Evolutionary conservation across 2,329 filamentous ascomycete genomes (phyloP).

Genomic region (Arachnomyces sp.): DNA sequence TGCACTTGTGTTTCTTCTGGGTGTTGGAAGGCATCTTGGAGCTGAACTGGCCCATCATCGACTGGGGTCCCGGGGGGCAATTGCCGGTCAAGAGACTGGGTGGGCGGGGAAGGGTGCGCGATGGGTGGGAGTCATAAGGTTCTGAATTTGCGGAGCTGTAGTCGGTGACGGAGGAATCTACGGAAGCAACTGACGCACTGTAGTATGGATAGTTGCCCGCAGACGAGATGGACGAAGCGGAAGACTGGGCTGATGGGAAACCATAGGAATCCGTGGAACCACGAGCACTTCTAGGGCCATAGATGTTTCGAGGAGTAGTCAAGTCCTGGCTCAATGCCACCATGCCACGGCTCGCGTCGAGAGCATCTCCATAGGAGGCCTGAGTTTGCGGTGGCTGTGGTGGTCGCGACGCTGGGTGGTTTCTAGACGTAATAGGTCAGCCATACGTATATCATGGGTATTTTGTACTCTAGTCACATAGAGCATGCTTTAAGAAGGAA

Average conservation of each 20-base stretch:
- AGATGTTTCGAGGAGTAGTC: constrained; percentile 79
- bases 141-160: constrained; percentile 87
- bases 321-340: constrained; percentile 87
- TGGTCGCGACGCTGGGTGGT: too few relatives aligned
- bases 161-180: constrained; percentile 75
- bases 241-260: constrained; percentile 81
- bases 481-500: background rate
- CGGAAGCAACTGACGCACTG: constrained; percentile 60
- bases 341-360: constrained; percentile 92
- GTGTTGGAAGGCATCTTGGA: constrained; percentile 93
- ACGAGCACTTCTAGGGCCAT: constrained; percentile 59
- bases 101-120: constrained; percentile 75
- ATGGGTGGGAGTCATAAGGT: constrained; percentile 66
- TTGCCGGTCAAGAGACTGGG: constrained; percentile 54
- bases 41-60: constrained; percentile 98
- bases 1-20: constrained; percentile 99
- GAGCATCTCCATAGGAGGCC: constrained; percentile 73
- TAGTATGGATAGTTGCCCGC: constrained; percentile 79
- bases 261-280: constrained; percentile 80
- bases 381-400: constrained; percentile 26
- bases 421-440: too few relatives aligned
- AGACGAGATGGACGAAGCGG: constrained; percentile 86
- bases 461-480: too few relatives aligned
- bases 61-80: constrained; percentile 75
- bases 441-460: too few relatives aligned